These are phyloP conservation scores for Fusarium miscanthi DNA, from an alignment of 2,329 filamentous ascomycete genomes.

Conservation along the genomic window DNA sequence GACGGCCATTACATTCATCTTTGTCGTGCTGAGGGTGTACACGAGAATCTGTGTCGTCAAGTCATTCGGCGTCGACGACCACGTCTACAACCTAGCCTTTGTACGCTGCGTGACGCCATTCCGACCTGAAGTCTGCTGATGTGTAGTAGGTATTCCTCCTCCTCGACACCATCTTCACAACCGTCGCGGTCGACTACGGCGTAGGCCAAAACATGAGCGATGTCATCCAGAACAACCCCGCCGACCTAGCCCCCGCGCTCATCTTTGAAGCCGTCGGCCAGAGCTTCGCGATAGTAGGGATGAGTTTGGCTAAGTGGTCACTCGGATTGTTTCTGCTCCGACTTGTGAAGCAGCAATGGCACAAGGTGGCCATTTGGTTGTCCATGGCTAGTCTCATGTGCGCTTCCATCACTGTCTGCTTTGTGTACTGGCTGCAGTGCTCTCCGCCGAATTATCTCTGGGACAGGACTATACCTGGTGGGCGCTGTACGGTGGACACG, in stretches of 20 bases:
- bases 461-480: constrained; percentile 30
- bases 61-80: constrained; percentile 50
- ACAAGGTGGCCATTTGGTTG: constrained; percentile 51
- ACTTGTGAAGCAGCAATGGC: constrained; percentile 49
- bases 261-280: constrained; percentile 50
- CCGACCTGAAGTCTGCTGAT: background rate
- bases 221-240: constrained; percentile 33
- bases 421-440: constrained; percentile 35
- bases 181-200: constrained; percentile 47
- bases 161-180: constrained; percentile 49
- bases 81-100: constrained; percentile 47
- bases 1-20: constrained; percentile 39
- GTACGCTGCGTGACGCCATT: background rate
- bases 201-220: constrained; percentile 49
- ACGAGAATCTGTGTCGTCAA: constrained; percentile 49
- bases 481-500: constrained; percentile 33
- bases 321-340: constrained; percentile 54
- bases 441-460: constrained; percentile 36
- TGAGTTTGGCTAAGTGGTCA: constrained; percentile 53
- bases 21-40: constrained; percentile 52
- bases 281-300: constrained; percentile 53
- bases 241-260: constrained; percentile 41
- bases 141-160: constrained; percentile 40
- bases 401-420: constrained; percentile 28
- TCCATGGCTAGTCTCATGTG: constrained; percentile 40